phyloP scores from a whole-genome alignment of 1,284 basidiomycete genomes.

The Fomitiporia mediterranea region DNA sequence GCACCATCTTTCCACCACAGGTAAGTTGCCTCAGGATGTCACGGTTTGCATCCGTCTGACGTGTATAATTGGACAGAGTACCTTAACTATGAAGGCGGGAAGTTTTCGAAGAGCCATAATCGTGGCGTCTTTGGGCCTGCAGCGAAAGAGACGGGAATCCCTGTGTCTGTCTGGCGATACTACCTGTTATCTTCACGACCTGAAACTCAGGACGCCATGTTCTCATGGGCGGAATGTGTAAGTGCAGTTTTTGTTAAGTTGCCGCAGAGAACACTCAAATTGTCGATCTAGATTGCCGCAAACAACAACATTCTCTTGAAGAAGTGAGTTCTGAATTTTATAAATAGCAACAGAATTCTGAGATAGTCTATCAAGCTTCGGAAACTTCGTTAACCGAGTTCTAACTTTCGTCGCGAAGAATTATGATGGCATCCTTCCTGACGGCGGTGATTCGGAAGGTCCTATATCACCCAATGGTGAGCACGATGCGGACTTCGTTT shows the following conservation, averaged over 20 bases:
- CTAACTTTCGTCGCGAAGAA: conserved; percentile 92
- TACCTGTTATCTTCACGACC: conserved; percentile 93
- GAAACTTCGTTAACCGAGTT: conserved; percentile 96
- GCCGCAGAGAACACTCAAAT: too few relatives aligned
- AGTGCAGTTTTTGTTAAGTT: conserved; percentile 25
- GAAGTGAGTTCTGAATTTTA: conserved; percentile 55
- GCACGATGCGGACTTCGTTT: conserved; percentile 73
- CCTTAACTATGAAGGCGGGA: conserved; percentile 97
- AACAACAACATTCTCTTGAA: conserved; percentile 95
- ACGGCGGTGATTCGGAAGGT: conserved; percentile 65
- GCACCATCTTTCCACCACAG: conserved; percentile 93
- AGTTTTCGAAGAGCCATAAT: conserved; percentile 97
- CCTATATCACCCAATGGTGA: conserved; percentile 64
- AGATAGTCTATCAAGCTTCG: conserved; percentile 55
- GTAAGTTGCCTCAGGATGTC: conserved; percentile 37
- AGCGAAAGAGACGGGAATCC: conserved; percentile 90
- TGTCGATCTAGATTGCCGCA: conserved; percentile 62
- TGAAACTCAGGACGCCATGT: conserved; percentile 92
- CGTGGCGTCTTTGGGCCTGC: conserved; percentile 97
- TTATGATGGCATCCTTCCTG: conserved; percentile 78
- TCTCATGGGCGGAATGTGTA: conserved; percentile 96
- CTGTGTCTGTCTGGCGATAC: conserved; percentile 95
- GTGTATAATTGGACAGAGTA: conserved; percentile 63
- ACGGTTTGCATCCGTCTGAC: background rate
- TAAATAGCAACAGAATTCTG: background rate